Base-by-base conservation (phyloP, 2,329 filamentous ascomycete genomes). In the Fusarium sp. region DNA sequence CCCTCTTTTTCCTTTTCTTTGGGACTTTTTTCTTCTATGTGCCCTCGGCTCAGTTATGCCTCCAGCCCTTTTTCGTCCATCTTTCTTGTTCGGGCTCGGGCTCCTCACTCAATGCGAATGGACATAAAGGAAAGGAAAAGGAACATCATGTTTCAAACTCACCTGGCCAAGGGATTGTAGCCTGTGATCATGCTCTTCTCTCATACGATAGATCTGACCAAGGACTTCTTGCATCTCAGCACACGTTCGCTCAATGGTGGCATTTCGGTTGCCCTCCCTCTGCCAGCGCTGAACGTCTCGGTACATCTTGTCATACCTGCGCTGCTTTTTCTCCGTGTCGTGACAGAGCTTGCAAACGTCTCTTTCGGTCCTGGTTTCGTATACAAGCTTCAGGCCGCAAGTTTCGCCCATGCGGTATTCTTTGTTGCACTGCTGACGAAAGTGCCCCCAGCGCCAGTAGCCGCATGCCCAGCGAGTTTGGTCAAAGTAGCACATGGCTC, bases 361-460 rank as follows among this genome's bases (percentile, higher is more conserved):
- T 48, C 82, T 77, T 61, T 92, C 87, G 67, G 86, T 86, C 73
- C 90, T 87, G 32, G 94, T 95, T 77, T 90, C 86, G 86, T 93
- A 95, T 80, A 98, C 92, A 74, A 98, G 90, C 85, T 94, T 97
- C 85, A 98, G 92, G 71, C 96, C 96, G 84, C 96, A 98, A 42
- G 96, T 98, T 87, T 98, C 96, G 79, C 96, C 96, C 76, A 94
- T 98, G 75, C 96, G 93, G 85, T 97, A 97, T 83, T 98, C 96
- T 84, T 94, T 95, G 83, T 93, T 92, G 88, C 96, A 98, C 82
- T 97, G 95, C 83, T 95, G 90, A 75, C 93, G 91, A 87, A 98
- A 98, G 85, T 92, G 93, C 75, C 94, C 93, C 95, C 95, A 98
- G 84, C 95, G 94, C 92, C 93, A 98, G 88, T 94, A 96, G 80